Percentiles rank a stretch among this genome's conserved stretches.
Conservation (phyloP, 129 eudicot species). For the Flaveria ramosissima region DNA sequence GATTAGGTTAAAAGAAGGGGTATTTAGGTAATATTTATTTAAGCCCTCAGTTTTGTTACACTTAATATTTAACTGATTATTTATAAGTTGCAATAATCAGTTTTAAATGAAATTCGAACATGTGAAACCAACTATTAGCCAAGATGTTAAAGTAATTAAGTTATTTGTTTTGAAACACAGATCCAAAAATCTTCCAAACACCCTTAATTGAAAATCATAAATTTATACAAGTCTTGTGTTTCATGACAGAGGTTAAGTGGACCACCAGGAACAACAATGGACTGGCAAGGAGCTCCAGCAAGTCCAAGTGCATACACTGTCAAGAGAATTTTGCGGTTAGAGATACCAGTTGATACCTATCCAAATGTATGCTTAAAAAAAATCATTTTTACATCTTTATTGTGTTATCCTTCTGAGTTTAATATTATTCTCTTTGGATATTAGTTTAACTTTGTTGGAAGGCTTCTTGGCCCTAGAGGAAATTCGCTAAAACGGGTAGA, state of each 20-base stretch:
- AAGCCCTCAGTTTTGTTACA: not conserved
- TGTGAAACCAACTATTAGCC: no score
- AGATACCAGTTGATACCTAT: slow-evolving; percentile 84
- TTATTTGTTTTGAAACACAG: no score
- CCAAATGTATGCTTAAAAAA: slow-evolving; percentile 61
- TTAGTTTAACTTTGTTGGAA: slow-evolving; percentile 91
- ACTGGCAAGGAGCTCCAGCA: slow-evolving; percentile 99
- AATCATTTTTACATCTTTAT: not conserved
- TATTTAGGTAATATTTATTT: not conserved
- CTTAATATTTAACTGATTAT: not conserved
- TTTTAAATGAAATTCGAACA: not conserved
- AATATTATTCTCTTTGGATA: slow-evolving; percentile 20
- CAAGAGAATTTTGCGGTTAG: slow-evolving; percentile 82
- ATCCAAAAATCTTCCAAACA: no score
- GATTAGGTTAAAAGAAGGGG: not conserved
- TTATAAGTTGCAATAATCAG: not conserved
- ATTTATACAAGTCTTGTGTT: not conserved
- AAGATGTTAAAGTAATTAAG: no score
- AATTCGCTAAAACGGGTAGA: slow-evolving; percentile 92
- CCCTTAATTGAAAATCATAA: no score
- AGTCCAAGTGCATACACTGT: slow-evolving; percentile 95
- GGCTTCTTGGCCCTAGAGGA: slow-evolving; percentile 94
- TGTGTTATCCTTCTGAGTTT: not conserved
- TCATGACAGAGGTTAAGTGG: slow-evolving; percentile 75
- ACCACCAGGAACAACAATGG: slow-evolving; percentile 87